Conservation (phyloP, 306 rosid species). For the Glycine tomentella region DNA sequence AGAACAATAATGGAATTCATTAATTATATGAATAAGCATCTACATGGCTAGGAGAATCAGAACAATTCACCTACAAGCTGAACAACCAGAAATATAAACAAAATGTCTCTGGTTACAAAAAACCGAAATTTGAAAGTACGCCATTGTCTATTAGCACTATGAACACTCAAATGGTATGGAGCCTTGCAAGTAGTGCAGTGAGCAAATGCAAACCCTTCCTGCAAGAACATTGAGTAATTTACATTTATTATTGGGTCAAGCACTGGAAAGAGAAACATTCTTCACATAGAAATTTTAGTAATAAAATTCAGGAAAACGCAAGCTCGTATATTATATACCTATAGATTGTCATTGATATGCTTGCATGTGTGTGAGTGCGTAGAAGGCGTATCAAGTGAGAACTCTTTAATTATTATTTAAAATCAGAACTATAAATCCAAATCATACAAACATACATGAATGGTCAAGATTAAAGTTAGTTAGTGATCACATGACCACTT, state of each 20-base stretch:
- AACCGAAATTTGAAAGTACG: constrained; percentile 82
- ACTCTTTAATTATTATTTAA: no score
- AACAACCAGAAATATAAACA: constrained; percentile 72
- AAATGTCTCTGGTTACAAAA: constrained; percentile 83
- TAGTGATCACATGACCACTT: no score
- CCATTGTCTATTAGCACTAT: constrained; percentile 77
- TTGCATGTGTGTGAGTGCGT: background rate
- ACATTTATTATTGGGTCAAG: constrained; percentile 28
- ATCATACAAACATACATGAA: no score
- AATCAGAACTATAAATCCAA: no score
- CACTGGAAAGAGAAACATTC: background rate
- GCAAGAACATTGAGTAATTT: constrained; percentile 44
- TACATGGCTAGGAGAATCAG: constrained; percentile 19
- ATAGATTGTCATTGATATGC: background rate
- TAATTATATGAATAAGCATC: constrained; percentile 8
- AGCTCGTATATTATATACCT: background rate
- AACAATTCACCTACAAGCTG: constrained; percentile 71
- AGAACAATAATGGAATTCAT: constrained; percentile 8
- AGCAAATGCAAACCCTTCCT: constrained; percentile 95
- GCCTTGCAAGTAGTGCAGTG: constrained; percentile 92
- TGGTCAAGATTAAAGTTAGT: no score
- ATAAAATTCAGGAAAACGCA: constrained; percentile 1
- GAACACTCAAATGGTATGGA: constrained; percentile 81
- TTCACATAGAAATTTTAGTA: background rate
- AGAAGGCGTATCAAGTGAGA: no score